Conservation (phyloP, 441 rosid genomes). For the Gossypium trilobum region DNA sequence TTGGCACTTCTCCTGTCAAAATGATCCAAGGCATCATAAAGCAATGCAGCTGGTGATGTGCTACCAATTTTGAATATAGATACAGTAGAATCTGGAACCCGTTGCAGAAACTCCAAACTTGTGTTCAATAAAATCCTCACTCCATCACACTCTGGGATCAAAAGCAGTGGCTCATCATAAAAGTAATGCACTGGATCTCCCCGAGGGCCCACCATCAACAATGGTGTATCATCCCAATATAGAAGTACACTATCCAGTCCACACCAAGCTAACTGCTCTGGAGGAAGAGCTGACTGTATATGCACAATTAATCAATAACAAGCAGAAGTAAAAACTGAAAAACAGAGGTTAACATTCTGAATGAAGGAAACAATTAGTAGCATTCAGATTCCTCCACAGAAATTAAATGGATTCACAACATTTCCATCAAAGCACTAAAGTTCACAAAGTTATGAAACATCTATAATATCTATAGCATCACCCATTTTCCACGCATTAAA, state of each 20-base stretch:
- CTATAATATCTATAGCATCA: background rate
- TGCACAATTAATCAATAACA: background rate
- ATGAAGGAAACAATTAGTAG: background rate
- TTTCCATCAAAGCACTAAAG: background rate
- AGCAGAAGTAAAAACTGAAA: background rate
- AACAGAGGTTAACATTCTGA: background rate
- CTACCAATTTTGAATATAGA: slow-evolving; percentile 94
- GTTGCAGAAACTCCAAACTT: slow-evolving; percentile 81
- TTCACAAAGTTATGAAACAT: background rate
- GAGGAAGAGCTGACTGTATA: slow-evolving; percentile 85
- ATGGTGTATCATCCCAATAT: slow-evolving; percentile 79
- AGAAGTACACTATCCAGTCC: slow-evolving; percentile 87
- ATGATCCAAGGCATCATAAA: slow-evolving; percentile 94
- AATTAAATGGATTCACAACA: background rate
- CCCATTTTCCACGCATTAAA: background rate
- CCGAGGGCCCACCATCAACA: slow-evolving; percentile 89
- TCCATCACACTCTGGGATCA: slow-evolving; percentile 93
- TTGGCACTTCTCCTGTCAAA: slow-evolving; percentile 92
- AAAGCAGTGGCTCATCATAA: slow-evolving; percentile 79
- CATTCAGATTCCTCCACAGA: background rate
- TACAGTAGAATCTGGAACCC: slow-evolving; percentile 93
- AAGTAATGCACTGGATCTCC: slow-evolving; percentile 76
- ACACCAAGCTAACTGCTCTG: slow-evolving; percentile 96
- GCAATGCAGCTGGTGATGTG: slow-evolving; percentile 82
- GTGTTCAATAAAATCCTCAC: slow-evolving; percentile 83